Evolutionary conservation across 306 rosid genomes (phyloP), one percentile per base, ranked within the genome.

Genomic region (Castanea crenata): DNA sequence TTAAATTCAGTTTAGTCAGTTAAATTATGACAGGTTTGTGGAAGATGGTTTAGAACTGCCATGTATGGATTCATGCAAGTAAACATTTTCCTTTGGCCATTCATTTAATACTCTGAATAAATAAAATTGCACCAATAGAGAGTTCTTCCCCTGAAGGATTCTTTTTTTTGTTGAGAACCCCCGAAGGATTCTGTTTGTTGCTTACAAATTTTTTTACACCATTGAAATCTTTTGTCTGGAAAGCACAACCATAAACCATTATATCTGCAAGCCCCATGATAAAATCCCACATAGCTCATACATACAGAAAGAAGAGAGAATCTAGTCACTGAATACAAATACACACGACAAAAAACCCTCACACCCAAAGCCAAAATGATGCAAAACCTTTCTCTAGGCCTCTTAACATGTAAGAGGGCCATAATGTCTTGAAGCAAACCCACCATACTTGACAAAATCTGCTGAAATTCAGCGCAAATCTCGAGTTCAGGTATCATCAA

Each of bases 401-500:
- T 80, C 79, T 52, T 77, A 73, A 70, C 82, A 77, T 29, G 73
- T 27, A 20, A 29, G 57, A 56, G 49, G 75, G 75, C 82, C 80
- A 76, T 75, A 63, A 25, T 14, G 59, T 67, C 73, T 54, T 27
- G 52, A 83, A 81, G 82, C 81, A 69, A 64, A 71, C 72, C 74
- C 81, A 73, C 78, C 79, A 69, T 55, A 34, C 35, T 55, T 5
- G 59, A 81, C 9, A 49, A 41, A 32, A 83, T 76, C 73, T 6
- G 67, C 21, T 16, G 15, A 38, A 14, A 18, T 64, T 4, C 4
- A 16, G 52, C 13, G 12, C 20, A 62, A 61, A 18, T 14, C 55
- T 5, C 3, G 15, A 49, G 68, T 79, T 88, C 86, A 93, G 74
- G 97, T 89, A 80, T 93, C 98, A 38, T 91, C 92, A 74, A 93